A percentile compares a stretch with the other conserved stretches of the same genome.
Conservation (phyloP, 176 grass and related monocot genomes). For the Musa troglodytarum region DNA sequence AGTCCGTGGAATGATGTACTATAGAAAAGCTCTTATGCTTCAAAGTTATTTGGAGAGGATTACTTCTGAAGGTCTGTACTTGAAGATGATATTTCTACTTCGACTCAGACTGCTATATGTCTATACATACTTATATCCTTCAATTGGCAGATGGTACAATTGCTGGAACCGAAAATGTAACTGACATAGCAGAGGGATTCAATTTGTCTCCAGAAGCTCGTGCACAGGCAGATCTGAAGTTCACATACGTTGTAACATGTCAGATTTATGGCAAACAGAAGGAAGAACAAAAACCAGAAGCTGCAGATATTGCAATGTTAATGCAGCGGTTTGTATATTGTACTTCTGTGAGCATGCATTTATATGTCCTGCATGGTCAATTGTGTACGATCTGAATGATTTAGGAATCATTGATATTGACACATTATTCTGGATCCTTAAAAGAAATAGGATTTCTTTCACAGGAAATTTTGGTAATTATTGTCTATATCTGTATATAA, state of each 20-base stretch:
- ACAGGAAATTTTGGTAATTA: too few species aligned
- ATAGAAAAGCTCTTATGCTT: constrained; percentile 90
- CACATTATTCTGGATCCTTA: too few species aligned
- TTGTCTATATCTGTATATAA: too few species aligned
- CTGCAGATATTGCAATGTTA: constrained; percentile 78
- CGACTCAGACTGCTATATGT: neutral
- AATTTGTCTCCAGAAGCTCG: constrained; percentile 72
- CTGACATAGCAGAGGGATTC: constrained; percentile 57
- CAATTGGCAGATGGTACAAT: constrained; percentile 42
- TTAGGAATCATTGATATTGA: too few species aligned
- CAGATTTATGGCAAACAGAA: constrained; percentile 95
- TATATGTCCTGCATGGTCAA: neutral
- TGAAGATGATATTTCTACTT: neutral
- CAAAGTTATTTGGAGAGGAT: constrained; percentile 85
- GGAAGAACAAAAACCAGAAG: constrained; percentile 62
- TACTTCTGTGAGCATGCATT: neutral
- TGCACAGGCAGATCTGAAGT: constrained; percentile 83
- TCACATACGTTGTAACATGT: constrained; percentile 89
- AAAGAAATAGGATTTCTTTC: too few species aligned
- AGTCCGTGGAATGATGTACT: constrained; percentile 99
- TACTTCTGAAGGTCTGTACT: constrained; percentile 60
- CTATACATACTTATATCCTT: neutral
- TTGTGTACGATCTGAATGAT: too few species aligned
- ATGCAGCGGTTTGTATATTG: constrained; percentile 56
- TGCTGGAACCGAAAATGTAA: constrained; percentile 22